Conservation (phyloP, 192 early-diverging fungal species). For the Backusella circina region DNA sequence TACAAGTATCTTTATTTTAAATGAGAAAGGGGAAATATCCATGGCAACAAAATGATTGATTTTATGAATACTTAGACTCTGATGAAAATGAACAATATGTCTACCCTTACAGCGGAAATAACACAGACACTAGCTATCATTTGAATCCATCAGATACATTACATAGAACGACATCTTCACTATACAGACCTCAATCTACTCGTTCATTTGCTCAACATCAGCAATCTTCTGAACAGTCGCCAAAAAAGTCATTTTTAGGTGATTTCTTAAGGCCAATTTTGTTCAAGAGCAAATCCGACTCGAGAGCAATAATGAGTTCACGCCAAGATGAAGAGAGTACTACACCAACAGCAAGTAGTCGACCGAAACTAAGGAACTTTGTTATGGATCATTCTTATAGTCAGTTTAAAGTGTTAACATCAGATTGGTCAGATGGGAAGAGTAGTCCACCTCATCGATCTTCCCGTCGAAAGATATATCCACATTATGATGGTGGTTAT, state of each 20-base stretch:
- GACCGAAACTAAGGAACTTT: slow-evolving; percentile 18
- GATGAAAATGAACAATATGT: slow-evolving; percentile 34
- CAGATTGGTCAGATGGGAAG: background rate
- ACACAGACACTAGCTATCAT: background rate
- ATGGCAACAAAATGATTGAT: background rate
- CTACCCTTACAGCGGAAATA: slow-evolving; percentile 22
- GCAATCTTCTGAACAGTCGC: background rate
- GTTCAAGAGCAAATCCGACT: slow-evolving; percentile 5
- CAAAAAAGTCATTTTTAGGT: background rate
- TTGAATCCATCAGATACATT: slow-evolving; percentile 1
- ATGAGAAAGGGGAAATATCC: background rate
- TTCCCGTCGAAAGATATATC: background rate
- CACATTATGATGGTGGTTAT: slow-evolving; percentile 19
- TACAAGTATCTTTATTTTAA: background rate
- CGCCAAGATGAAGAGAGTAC: background rate
- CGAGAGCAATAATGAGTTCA: background rate
- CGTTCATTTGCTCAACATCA: background rate
- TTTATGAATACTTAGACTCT: slow-evolving; percentile 15
- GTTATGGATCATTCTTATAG: slow-evolving; percentile 20
- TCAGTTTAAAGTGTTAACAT: background rate
- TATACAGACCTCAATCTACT: slow-evolving; percentile 9
- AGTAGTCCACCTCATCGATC: background rate
- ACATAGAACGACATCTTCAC: slow-evolving; percentile 8
- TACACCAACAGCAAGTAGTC: background rate
- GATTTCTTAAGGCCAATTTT: slow-evolving; percentile 6